These are phyloP conservation scores for Sonneratia caseolaris DNA, from an alignment of 345 rosid species.

Conservation along the genomic window DNA sequence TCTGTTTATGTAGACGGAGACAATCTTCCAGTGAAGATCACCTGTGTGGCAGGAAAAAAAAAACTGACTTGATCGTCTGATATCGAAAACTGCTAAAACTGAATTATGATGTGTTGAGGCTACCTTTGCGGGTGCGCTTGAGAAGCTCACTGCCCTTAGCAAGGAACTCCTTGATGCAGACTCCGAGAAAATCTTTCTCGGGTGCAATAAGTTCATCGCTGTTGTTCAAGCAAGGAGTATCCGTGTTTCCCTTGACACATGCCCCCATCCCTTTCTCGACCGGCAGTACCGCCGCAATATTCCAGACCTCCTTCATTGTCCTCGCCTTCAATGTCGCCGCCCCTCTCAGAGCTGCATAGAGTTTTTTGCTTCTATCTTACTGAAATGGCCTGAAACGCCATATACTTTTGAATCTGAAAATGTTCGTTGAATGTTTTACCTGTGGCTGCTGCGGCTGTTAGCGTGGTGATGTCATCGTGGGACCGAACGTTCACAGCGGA, in stretches of 20 bases:
- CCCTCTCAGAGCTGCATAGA: conserved; percentile 65
- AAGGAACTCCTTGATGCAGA: conserved; percentile 58
- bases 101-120: not conserved
- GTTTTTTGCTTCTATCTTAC: not conserved
- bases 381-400: not conserved
- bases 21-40: conserved; percentile 90
- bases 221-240: conserved; percentile 23
- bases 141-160: conserved; percentile 83
- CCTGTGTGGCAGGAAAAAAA: conserved; percentile 32
- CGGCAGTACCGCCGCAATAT: conserved; percentile 65
- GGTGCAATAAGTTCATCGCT: conserved; percentile 42
- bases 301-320: conserved; percentile 74
- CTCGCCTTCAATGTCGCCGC: conserved; percentile 92
- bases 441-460: conserved; percentile 96
- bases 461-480: conserved; percentile 71
- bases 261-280: conserved; percentile 45
- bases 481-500: conserved; percentile 87
- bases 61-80: not conserved
- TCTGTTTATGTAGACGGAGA: conserved; percentile 69
- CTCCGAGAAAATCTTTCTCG: conserved; percentile 48
- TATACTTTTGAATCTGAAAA: no score
- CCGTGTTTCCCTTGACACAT: conserved; percentile 29
- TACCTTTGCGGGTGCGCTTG: conserved; percentile 88
- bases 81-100: not conserved
- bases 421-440: conserved; percentile 26